phyloP scores from a whole-genome alignment of 306 rosid species.

The Echinosophora koreensis region DNA sequence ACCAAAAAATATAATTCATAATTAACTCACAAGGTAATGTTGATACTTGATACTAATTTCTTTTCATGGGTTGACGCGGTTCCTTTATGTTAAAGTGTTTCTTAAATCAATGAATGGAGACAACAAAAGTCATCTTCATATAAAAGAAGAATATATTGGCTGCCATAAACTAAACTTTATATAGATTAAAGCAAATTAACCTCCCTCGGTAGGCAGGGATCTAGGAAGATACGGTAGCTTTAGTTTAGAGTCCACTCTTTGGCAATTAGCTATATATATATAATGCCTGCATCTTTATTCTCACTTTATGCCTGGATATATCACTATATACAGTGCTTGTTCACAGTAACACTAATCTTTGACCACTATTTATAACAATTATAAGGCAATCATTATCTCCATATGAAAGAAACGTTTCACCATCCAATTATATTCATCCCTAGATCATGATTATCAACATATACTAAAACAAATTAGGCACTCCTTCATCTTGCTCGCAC shows the following conservation, averaged over 20 bases:
- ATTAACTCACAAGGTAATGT: conserved; percentile 19
- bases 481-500: background rate
- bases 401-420: conserved; percentile 40
- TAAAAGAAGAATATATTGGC: conserved; percentile 41
- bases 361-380: conserved; percentile 41
- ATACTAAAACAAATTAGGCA: background rate
- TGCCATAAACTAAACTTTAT: conserved; percentile 41
- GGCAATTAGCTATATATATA: conserved; percentile 49
- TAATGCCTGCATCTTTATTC: conserved; percentile 57
- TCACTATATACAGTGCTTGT: conserved; percentile 50
- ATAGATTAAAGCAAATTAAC: conserved; percentile 43
- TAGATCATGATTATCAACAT: background rate
- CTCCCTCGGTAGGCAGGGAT: conserved; percentile 53
- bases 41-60: background rate
- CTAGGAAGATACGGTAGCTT: conserved; percentile 53
- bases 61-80: background rate
- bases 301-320: conserved; percentile 22
- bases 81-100: conserved; percentile 19
- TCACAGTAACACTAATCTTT: conserved; percentile 44
- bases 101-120: conserved; percentile 42
- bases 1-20: too few relatives aligned
- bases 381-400: conserved; percentile 35
- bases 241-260: conserved; percentile 45
- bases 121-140: conserved; percentile 26
- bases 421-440: conserved; percentile 30